Evolutionary conservation across 768 basidiomycete genomes (phyloP), one percentile per base, ranked within the genome.

Genomic region (Steccherinum ochraceum): DNA sequence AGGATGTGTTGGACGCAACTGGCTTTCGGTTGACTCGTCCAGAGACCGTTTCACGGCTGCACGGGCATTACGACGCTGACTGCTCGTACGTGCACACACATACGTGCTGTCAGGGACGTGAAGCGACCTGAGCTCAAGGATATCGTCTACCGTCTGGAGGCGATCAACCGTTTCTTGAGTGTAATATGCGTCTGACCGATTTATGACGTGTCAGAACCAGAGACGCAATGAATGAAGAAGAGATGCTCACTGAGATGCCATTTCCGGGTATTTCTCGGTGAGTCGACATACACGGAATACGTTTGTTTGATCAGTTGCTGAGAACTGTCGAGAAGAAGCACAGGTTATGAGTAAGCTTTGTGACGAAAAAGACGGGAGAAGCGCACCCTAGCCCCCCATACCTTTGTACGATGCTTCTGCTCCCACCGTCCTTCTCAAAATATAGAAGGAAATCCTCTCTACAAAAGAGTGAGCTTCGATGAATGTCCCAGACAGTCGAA

Each of bases 171-270:
- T 78, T 24, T 84, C 80, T 40, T 80, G 74, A 0, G 83, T 86
- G 60, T 82, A 89, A 67, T 90, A 90, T 7, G 88, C 88, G 58
- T 88, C 87, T 90, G 51, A 30, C 13, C 21, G n/a, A n/a, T n/a
- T n/a, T n/a, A 35, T 35, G 30, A 16, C 30, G 30, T 35, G 30
- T 41, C 42, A 35, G 23, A 23, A 40, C 26, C n/a, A 25, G 43
- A 20, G 12, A 58, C 68, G 26, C 49, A 72, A 69, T 72, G 16
- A 71, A n/a, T 41, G 43, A 35, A 24, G 24, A 40, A 39, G n/a
- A 25, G 43, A 20, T 13, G 58, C 68, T 39, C 49, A 72, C 70
- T 72, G 16, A 71, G 57, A 44, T 71, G 70, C 70, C 70, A 71
- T 40, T 71, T 71, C 30, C 63, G 58, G 20, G 56, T 41, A 40